Percentiles rank a stretch among this genome's conserved stretches.
Conservation (phyloP, 2,329 filamentous ascomycete genomes). For the Nothophoma quercina region DNA sequence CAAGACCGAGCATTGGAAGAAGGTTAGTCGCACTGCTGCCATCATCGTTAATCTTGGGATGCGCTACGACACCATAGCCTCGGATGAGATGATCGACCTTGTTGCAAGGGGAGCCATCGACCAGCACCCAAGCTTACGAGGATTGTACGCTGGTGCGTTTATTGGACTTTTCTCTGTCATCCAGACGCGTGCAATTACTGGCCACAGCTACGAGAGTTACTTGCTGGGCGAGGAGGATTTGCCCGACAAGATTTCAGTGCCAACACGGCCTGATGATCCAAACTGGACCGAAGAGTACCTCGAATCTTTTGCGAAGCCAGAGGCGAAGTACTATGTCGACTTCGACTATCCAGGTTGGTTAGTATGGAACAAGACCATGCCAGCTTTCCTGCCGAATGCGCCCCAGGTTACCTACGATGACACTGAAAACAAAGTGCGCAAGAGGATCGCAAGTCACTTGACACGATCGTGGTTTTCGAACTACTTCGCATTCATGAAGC, state of each 20-base stretch:
- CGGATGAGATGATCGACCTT: constrained; percentile 81
- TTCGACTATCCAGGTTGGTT: constrained; percentile 94
- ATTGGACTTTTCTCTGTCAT: constrained; percentile 80
- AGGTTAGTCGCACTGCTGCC: constrained; percentile 85
- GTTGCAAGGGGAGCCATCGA: constrained; percentile 85
- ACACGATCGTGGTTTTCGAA: constrained; percentile 85
- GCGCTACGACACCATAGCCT: constrained; percentile 88
- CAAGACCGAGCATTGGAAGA: constrained; percentile 91
- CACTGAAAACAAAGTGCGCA: constrained; percentile 74
- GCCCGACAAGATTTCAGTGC: constrained; percentile 76
- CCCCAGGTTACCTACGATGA: constrained; percentile 79
- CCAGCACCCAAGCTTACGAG: constrained; percentile 84
- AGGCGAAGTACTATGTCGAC: constrained; percentile 88
- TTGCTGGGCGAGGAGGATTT: constrained; percentile 81
- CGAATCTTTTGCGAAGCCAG: constrained; percentile 76
- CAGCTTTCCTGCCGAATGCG: constrained; percentile 77
- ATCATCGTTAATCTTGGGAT: constrained; percentile 91
- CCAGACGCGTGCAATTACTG: constrained; percentile 84
- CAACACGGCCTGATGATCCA: constrained; percentile 73
- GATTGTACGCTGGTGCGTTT: constrained; percentile 82
- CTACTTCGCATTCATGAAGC: constrained; percentile 93
- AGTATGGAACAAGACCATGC: constrained; percentile 90
- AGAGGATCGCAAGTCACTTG: constrained; percentile 80
- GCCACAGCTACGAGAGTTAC: constrained; percentile 87
- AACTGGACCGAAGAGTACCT: constrained; percentile 83